Conservation (phyloP, 805 yeast genomes). For the Lipomyces orientalis region DNA sequence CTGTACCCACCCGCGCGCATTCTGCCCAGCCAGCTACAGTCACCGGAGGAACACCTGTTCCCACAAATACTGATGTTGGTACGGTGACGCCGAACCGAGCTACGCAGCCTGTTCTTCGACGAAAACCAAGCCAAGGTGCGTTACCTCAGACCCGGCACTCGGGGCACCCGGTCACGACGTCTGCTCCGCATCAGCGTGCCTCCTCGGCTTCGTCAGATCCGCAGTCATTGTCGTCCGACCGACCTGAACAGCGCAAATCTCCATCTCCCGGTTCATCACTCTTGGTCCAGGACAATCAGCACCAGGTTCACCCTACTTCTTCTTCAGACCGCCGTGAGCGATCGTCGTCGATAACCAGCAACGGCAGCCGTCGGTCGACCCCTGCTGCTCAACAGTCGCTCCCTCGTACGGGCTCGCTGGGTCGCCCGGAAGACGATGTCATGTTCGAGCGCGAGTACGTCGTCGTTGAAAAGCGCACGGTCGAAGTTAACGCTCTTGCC, state of each 20-base stretch:
- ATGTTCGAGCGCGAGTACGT: constrained; percentile 82
- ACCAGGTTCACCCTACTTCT: not conserved
- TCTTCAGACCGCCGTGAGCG: not conserved
- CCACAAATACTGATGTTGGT: constrained; percentile 11
- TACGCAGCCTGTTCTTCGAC: not conserved
- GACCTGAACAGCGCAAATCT: not conserved
- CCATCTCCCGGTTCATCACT: constrained; percentile 1
- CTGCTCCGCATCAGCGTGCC: not conserved
- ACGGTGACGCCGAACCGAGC: not conserved
- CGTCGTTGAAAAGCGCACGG: constrained; percentile 91
- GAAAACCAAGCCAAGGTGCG: constrained; percentile 4
- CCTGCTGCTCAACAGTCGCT: not conserved
- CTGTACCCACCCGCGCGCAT: constrained; percentile 7
- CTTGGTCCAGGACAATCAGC: not conserved
- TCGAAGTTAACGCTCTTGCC: constrained; percentile 93
- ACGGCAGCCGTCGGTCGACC: not conserved
- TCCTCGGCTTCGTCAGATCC: not conserved
- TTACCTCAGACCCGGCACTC: not conserved
- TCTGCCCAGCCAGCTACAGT: constrained; percentile 6
- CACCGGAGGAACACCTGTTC: not conserved
- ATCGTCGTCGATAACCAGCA: not conserved
- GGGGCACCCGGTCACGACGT: not conserved
- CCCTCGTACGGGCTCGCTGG: constrained; percentile 14
- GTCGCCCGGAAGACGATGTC: constrained; percentile 36
- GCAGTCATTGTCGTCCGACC: not conserved